Conservation (phyloP, 257 asterid species). For the Avicennia marina region DNA sequence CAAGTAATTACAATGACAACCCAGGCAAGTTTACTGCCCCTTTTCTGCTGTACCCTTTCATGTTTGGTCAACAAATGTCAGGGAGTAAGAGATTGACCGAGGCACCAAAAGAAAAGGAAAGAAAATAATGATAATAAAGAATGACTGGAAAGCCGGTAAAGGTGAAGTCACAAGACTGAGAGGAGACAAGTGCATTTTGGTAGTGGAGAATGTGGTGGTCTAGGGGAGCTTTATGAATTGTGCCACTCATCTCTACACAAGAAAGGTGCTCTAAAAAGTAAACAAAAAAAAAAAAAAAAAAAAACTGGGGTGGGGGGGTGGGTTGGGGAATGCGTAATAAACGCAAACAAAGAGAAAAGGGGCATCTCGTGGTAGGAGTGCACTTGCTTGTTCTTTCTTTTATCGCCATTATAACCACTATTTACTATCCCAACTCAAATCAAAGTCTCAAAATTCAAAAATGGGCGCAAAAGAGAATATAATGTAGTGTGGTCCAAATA, state of each 20-base stretch:
- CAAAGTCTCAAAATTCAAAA: constrained; percentile 15
- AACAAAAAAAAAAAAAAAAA: not conserved
- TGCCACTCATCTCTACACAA: constrained; percentile 16
- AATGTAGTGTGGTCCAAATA: too few relatives aligned
- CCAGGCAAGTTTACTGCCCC: constrained; percentile 25
- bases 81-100: constrained; percentile 44
- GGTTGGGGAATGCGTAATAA: too few relatives aligned
- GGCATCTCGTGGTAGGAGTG: constrained; percentile 14
- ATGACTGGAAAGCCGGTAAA: constrained; percentile 29
- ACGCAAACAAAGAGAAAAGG: not conserved
- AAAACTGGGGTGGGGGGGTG: too few relatives aligned
- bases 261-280: constrained; percentile 5
- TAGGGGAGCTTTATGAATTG: constrained; percentile 20
- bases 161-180: constrained; percentile 23
- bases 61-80: constrained; percentile 59
- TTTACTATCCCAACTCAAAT: constrained; percentile 21
- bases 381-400: constrained; percentile 16
- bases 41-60: constrained; percentile 28
- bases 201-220: constrained; percentile 45
- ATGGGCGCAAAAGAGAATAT: too few relatives aligned
- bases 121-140: not conserved
- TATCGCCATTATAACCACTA: constrained; percentile 16
- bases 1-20: constrained; percentile 26
- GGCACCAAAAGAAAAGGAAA: constrained; percentile 14
- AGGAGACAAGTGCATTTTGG: constrained; percentile 21